Evolutionary conservation across 2,329 filamentous ascomycete species (phyloP), one percentile per base, ranked within the genome.

Genomic region (Trichophyton mentagrophytes): DNA sequence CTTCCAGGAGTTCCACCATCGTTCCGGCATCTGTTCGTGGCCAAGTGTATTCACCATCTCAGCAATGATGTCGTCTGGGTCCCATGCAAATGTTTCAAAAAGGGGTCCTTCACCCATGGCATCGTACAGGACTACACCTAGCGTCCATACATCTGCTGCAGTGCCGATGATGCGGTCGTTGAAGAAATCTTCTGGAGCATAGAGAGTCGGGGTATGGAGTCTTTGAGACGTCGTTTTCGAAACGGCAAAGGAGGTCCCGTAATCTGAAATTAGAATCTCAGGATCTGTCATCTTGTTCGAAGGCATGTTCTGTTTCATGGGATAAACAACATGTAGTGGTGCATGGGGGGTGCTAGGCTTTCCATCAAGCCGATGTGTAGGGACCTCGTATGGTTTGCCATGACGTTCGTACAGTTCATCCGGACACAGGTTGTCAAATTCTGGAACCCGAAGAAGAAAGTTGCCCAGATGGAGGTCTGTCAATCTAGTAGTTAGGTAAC

Each of bases 211-310:
- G 7, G 66, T 68, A 30, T 67, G 60, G 55, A 65, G 65, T 56
- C 58, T 65, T 25, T 65, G 65, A 58, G 61, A 61, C 27, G 65
- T 61, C 4, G 64, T 65, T 36, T 66, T 13, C 57, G 65, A 59
- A 27, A 63, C 22, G 55, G 64, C 49, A 61, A 68, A 68, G 22
- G 65, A 67, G 13, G 63, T 66, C 8, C 66, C 66, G 49, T 67
- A 67, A 61, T 68, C 66, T 33, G 63, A 65, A 51, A 68, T 67
- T n/a, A 67, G 60, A 58, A 67, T 63, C 57, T 67, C 63, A 2
- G 65, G 64, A 36, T 65, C 51, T 56, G 51, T 17, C 40, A 66
- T 6, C 55, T 67, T 46, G 58, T 67, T 67, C 13, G 65, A 63
- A 62, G 63, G 64, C 57, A 65, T 64, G n/a, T 51, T 60, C 61